Base-by-base conservation (phyloP, 2,329 filamentous ascomycete genomes). In the Stemphylium beticola region DNA sequence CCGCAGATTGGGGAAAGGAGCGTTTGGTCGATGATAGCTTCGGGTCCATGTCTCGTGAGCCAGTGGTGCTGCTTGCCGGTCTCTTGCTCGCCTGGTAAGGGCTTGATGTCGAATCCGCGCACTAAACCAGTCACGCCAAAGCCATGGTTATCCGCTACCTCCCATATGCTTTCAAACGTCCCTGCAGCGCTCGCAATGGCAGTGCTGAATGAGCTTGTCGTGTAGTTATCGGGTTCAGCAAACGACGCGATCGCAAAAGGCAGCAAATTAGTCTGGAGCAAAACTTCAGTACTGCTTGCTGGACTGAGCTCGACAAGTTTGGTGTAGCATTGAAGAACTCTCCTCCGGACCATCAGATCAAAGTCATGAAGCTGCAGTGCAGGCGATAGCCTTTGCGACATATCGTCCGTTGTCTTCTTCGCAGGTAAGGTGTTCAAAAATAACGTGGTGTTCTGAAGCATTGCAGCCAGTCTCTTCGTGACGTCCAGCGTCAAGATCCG, bases 111-210 rank as follows among this genome's bases (percentile, higher is more conserved):
- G 70, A 95, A 92, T 0, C 92, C 91, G 18, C 85, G 83, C 1
- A 96, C 87, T 18, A 98, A 79, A 1, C 93, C 91, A 9, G 91
- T 96, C 14, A 99, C 88, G 2, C 96, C 95, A 74, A 96, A 98
- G 1, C 93, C 93, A 65, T 88, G 93, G 69, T 98, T 98, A 73
- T 99, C 95, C 8, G 88, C 90, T 6, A 96, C 85, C 59, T 98
- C 93, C 95, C 95, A 99, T 34, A 99, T 86, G 0, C 87, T 93
- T 67, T 99, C 95, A 68, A 98, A 97, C 2, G 87, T 90, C 5
- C 91, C 92, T 1, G 92, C 91, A 14, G 93, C 91, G 62, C 89
- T 95, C 15, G 93, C 93, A 67, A 99, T 97, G 0, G 93, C 92
- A 12, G 91, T 90, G 68, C 93, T 96, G 42, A 98, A 75, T 1